Evolutionary conservation across 2,329 filamentous ascomycete species (phyloP), one percentile per base, ranked within the genome.

Genomic region (Neonectria neomacrospora): DNA sequence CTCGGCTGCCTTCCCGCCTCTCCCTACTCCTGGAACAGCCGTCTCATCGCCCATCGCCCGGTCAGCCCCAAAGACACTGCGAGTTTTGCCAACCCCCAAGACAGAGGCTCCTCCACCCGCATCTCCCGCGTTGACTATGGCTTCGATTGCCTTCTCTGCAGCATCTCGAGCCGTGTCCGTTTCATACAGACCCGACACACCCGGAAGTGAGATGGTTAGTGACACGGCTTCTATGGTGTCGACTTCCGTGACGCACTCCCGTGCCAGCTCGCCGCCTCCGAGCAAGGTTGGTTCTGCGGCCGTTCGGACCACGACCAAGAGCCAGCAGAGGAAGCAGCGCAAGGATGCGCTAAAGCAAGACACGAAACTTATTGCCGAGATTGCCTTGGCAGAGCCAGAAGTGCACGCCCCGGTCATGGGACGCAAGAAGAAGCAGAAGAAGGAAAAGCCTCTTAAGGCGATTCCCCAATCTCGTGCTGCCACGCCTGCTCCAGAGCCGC

Each of bases 351-450:
- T 87, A 63, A 91, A 89, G 72, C 88, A 89, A 71, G 89, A 91
- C 59, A 85, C 84, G 3, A 84, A 82, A 18, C 76, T 83, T 34
- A 83, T 89, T 63, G 80, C 78, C 3, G 86, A 87, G 65, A 70
- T 79, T 1, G 72, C 85, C 66, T 82, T 83, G 52, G 72, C 79
- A 14, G 88, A 90, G 62, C 77, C 83, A 12, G 82, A 86, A 54
- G 85, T 88, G 67, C 85, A 87, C 68, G 92, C 88, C 8, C 92
- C 93, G 0, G 91, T 96, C 42, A 76, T 93, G 52, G 91, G 91
- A 34, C 87, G 92, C 55, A 94, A 94, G 82, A 95, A 93, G 83
- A 96, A 95, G 80, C 88, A 92, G 75, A 94, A 92, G 82, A 95
- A 93, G 79, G 88, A 91, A 71, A 90, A 87, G 71, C 76, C 77